phyloP scores from a whole-genome alignment of 768 basidiomycete species.

The Lentinula raphanica region DNA sequence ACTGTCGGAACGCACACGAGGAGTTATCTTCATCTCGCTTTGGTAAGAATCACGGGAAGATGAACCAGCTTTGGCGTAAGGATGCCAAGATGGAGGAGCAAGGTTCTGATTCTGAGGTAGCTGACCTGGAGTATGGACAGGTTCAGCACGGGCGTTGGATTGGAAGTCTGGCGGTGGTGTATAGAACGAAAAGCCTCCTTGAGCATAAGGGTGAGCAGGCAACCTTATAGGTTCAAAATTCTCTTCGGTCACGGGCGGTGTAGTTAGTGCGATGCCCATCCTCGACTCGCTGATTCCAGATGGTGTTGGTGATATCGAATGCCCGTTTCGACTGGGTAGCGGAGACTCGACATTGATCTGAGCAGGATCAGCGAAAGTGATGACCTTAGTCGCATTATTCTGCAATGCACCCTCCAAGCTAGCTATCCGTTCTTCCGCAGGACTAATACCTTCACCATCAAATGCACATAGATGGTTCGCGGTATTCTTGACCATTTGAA shows the following conservation, averaged over 20 bases:
- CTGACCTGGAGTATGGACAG: conserved; percentile 1
- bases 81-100: conserved; percentile 38
- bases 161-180: conserved; percentile 7
- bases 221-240: conserved; percentile 29
- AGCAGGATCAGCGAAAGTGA: conserved; percentile 39
- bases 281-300: conserved; percentile 26
- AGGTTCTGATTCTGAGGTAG: conserved; percentile 7
- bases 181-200: conserved; percentile 30
- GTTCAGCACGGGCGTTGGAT: conserved; percentile 35
- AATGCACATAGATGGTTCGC: conserved; percentile 20
- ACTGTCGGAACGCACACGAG: conserved; percentile 29
- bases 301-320: conserved; percentile 21
- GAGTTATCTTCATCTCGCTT: conserved; percentile 25
- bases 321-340: conserved; percentile 8
- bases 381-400: conserved; percentile 35
- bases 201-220: conserved; percentile 46
- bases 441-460: conserved; percentile 11
- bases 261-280: conserved; percentile 32
- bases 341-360: conserved; percentile 23
- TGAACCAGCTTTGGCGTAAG: conserved; percentile 34
- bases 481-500: conserved; percentile 34
- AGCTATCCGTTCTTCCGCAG: conserved; percentile 12
- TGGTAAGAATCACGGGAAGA: conserved; percentile 27
- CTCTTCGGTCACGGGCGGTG: conserved; percentile 24
- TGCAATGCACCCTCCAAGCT: conserved; percentile 37